Base-by-base conservation (phyloP, 2,329 filamentous ascomycete genomes). In the Mariannaea elegans region DNA sequence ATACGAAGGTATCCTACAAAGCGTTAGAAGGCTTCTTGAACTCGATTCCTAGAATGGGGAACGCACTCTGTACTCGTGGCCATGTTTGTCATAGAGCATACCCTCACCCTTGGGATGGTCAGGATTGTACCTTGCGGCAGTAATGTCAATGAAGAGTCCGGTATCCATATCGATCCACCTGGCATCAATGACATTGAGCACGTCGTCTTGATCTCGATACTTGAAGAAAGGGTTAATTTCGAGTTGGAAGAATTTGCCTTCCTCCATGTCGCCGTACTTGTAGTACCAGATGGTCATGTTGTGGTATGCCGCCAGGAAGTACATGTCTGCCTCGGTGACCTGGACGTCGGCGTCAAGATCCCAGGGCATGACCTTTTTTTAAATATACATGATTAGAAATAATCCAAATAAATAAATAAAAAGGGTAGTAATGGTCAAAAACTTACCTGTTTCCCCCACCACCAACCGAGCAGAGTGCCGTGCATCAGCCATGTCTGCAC, bases 401-500 rank as follows among this genome's bases (percentile, higher is more conserved):
- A 45, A 23, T n/a, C 4, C 14, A 10, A 14, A 54, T 34, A 6
- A 21, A 41, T 2, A 13, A 13, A 8, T 2, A 41, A 6, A 14
- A 8, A 50, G 24, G 24, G 7, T 14, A 18, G 29, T 47, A 45
- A 31, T 13, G 42, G 27, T 21, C 27, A 10, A 18, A 14, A 18
- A 62, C 67, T 71, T 72, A 76, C 77, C 72, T 78, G 79, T 46
- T 81, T 81, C 67, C 92, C 92, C 91, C 91, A 94, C 90, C 91
- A 94, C 92, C 92, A 95, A 7, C 91, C 92, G 29, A 95, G 79
- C 27, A 94, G 78, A n/a, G 90, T 90, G n/a, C 91, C 90, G 71
- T 94, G 91, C 69, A 92, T 91, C 60, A 94, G 85, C 92, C 92
- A 94, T 6, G 91, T 93, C 73, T 94, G 88, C 58, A 93, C 75